Conservation (phyloP, 352 stramenopile species). For the Phytophthora boehmeriae region DNA sequence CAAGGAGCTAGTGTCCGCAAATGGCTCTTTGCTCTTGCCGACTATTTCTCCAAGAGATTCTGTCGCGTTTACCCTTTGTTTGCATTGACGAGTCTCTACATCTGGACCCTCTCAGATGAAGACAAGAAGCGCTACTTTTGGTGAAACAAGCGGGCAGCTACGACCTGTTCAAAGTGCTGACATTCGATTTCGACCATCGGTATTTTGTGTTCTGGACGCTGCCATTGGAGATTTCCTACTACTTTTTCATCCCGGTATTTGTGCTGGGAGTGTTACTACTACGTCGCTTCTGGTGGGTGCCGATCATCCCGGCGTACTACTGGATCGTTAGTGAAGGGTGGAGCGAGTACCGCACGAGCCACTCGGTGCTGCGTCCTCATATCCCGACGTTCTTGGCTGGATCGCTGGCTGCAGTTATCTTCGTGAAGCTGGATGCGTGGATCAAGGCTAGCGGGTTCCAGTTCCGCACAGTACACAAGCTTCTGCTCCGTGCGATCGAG, state of each 20-base stretch:
- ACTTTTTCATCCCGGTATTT: conserved; percentile 57
- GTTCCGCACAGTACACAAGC: conserved; percentile 24
- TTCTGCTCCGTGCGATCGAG: conserved; percentile 29
- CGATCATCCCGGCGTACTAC: conserved; percentile 32
- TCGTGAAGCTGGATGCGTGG: conserved; percentile 30
- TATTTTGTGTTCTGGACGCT: conserved; percentile 64
- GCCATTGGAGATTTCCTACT: conserved; percentile 57
- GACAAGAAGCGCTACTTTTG: conserved; percentile 39
- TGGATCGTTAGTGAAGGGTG: conserved; percentile 37
- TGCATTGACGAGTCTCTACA: conserved; percentile 33
- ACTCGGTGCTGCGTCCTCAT: conserved; percentile 26
- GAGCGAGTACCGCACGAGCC: conserved; percentile 30
- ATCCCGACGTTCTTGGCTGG: conserved; percentile 47
- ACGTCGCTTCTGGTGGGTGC: conserved; percentile 41
- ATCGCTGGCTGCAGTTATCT: conserved; percentile 47
- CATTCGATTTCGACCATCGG: conserved; percentile 43
- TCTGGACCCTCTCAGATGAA: conserved; percentile 40
- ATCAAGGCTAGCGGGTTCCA: conserved; percentile 37
- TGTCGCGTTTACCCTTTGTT: conserved; percentile 60
- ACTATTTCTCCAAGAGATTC: conserved; percentile 55
- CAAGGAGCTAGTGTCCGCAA: conserved; percentile 25
- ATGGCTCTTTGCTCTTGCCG: conserved; percentile 40
- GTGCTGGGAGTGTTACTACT: conserved; percentile 25
- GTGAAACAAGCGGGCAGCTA: conserved; percentile 29
- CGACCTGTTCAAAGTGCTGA: conserved; percentile 45